These are phyloP conservation scores for Phalaenopsis equestris DNA, from an alignment of 106 monocot species.

Conservation along the genomic window DNA sequence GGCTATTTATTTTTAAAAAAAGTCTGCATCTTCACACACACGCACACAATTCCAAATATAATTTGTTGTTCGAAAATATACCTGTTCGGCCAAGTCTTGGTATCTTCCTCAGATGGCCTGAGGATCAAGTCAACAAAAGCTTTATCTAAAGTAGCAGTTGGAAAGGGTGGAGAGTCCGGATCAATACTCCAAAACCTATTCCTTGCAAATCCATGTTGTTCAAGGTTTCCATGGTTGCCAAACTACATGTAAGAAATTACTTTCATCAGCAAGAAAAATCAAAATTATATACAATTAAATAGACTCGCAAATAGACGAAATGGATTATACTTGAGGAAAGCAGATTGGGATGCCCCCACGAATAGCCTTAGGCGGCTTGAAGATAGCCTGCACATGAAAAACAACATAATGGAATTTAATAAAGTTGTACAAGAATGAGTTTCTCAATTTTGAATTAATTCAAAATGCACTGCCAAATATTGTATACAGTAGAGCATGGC, in stretches of 20 bases:
- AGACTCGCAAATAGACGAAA: not conserved
- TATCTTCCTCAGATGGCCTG: slow-evolving; percentile 49
- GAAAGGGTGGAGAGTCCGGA: slow-evolving; percentile 53
- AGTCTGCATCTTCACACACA: not conserved
- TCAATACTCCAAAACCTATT: slow-evolving; percentile 59
- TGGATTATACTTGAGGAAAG: slow-evolving; percentile 16
- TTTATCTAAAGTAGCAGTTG: slow-evolving; percentile 29
- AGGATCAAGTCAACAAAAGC: slow-evolving; percentile 64
- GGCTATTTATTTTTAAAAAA: not conserved
- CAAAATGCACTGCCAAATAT: too few relatives aligned
- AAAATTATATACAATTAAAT: not conserved
- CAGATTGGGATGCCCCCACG: slow-evolving; percentile 18
- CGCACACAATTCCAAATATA: not conserved
- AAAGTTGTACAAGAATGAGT: not conserved
- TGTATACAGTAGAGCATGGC: too few relatives aligned
- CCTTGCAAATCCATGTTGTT: slow-evolving; percentile 69
- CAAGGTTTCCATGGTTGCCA: slow-evolving; percentile 38
- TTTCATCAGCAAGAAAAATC: not conserved
- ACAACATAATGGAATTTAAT: not conserved
- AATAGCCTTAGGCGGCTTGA: slow-evolving; percentile 20
- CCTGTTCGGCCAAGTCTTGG: slow-evolving; percentile 70
- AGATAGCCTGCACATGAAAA: slow-evolving; percentile 7
- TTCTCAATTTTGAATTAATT: too few relatives aligned
- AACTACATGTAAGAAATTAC: slow-evolving; percentile 23
- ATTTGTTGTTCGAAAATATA: slow-evolving; percentile 8